Evolutionary conservation across 1,139 yeast genomes (phyloP), one percentile per base, ranked within the genome.

Genomic region (Zygoascus hellenicus): DNA sequence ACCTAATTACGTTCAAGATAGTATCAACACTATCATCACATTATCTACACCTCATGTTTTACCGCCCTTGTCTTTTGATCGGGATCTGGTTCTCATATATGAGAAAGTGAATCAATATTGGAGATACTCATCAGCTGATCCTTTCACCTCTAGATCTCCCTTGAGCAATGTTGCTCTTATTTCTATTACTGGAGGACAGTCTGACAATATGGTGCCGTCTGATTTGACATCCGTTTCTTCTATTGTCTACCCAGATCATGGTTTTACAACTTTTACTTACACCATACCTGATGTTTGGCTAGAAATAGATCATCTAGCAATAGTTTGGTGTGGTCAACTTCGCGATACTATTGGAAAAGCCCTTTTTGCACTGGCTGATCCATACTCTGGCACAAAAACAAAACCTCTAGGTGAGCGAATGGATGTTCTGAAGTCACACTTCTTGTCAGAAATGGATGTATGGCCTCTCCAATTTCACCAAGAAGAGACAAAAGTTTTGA

Each of bases 241-340:
- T 2, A 55, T 90, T 1, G 75, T 89, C 0, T 95, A 96, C 0
- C 74, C 76, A 1, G 56, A 77, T 0, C 79, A 92, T 59, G 97
- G 97, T 0, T 83, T 92, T 55, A 79, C 95, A 0, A 85, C 84
- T 0, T 87, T 81, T 57, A 78, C 97, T 0, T 81, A 92, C 0
- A 89, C 96, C 0, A 84, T 92, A 9, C 96, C 96, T 0, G 76
- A 75, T 6, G 97, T 92, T 0, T 92, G 97, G 96, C 83, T 96
- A 0, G 86, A 97, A 0, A 80, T 90, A 40, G 98, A 94, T 64
- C 99, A 94, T 66, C 74, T 89, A 56, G 97, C 98, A 0, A 82
- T 94, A 46, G 96, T 90, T 0, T 94, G 99, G 99, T 94, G 99
- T 66, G 85, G 82, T 51, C 97, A 92, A 62, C 68, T 89, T 36